Conservation (phyloP, 495 filamentous ascomycete genomes). For the Aspergillus biplanus region DNA sequence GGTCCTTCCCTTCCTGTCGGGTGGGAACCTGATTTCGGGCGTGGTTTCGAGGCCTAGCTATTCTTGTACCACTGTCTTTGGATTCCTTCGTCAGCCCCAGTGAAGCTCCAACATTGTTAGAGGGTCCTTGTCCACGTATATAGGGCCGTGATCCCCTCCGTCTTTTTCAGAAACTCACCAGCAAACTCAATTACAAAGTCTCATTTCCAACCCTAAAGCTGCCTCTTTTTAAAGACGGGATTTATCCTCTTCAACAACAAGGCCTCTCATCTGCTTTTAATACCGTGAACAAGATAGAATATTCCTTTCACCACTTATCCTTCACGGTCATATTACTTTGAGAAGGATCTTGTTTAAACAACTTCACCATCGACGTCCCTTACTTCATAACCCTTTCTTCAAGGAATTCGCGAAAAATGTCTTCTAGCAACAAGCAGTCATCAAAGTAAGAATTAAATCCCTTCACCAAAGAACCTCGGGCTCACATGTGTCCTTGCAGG, state of each 20-base stretch:
- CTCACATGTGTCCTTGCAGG: conserved; percentile 20
- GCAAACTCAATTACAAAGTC: conserved; percentile 3
- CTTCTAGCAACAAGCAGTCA: conserved; percentile 24
- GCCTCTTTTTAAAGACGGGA: background rate
- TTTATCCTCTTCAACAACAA: background rate
- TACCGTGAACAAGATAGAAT: too few relatives aligned
- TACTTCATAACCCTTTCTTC: background rate
- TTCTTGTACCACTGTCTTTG: conserved; percentile 24
- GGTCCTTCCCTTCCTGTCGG: conserved; percentile 13
- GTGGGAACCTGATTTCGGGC: conserved; percentile 5
- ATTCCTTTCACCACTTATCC: too few relatives aligned
- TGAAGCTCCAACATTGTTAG: background rate
- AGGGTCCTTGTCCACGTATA: conserved; percentile 16
- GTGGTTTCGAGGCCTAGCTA: conserved; percentile 9
- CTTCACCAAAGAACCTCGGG: background rate
- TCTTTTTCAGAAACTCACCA: conserved; percentile 9
- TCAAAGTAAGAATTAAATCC: conserved; percentile 22
- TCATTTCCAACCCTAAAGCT: background rate
- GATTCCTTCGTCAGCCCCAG: conserved; percentile 10
- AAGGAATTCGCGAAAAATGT: conserved; percentile 19
- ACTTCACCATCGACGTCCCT: too few relatives aligned
- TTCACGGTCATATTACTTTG: too few relatives aligned
- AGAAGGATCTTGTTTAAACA: too few relatives aligned
- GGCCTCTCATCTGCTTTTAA: conserved; percentile 5
- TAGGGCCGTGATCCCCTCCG: conserved; percentile 11